Conservation (phyloP, 352 stramenopile species). For the Plasmopara halstedii region DNA sequence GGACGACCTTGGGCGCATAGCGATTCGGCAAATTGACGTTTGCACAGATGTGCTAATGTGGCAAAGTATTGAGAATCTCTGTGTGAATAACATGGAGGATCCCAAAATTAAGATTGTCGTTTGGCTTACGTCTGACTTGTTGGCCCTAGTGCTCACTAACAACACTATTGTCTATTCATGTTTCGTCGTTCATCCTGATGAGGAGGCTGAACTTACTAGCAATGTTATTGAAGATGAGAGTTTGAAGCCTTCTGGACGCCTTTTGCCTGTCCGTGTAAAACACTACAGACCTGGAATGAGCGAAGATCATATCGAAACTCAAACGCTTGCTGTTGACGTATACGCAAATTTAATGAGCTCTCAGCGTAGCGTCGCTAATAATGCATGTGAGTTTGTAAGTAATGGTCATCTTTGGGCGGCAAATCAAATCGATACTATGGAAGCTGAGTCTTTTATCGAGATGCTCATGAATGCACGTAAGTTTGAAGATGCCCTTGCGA, state of each 20-base stretch:
- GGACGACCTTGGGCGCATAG: conserved; percentile 31
- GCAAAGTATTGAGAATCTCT: conserved; percentile 26
- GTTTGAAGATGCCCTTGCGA: conserved; percentile 33
- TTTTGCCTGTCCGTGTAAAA: conserved; percentile 4
- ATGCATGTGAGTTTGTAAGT: conserved; percentile 15
- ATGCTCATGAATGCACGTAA: conserved; percentile 24
- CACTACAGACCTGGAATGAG: conserved; percentile 6
- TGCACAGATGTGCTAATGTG: conserved; percentile 54
- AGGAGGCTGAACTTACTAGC: not conserved
- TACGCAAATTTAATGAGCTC: not conserved
- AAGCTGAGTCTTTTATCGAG: conserved; percentile 27
- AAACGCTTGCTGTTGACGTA: conserved; percentile 6
- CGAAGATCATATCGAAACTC: not conserved
- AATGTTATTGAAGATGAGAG: conserved; percentile 13
- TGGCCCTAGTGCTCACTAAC: conserved; percentile 17
- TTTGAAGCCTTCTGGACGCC: conserved; percentile 1
- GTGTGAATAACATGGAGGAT: not conserved
- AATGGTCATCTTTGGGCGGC: conserved; percentile 7
- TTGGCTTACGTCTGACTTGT: conserved; percentile 20
- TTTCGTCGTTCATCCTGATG: conserved; percentile 10
- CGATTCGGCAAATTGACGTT: conserved; percentile 53
- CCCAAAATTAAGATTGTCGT: conserved; percentile 10
- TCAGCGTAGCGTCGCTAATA: conserved; percentile 2
- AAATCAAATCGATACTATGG: conserved; percentile 15
- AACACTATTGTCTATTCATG: conserved; percentile 12